phyloP scores from a whole-genome alignment of 345 rosid genomes.

The Anacardium occidentale region DNA sequence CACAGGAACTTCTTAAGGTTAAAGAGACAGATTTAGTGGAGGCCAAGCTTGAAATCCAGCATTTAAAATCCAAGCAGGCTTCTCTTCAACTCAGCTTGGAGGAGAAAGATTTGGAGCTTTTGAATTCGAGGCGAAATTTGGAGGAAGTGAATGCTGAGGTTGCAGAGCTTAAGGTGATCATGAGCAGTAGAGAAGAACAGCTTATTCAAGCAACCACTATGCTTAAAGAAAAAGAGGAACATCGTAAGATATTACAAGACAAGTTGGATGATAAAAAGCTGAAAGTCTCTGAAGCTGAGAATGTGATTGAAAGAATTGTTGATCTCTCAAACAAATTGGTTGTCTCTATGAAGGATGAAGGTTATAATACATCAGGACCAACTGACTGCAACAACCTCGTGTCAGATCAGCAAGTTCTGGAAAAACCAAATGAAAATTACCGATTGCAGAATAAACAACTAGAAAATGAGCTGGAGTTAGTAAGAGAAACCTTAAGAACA shows the following conservation, averaged over 20 bases:
- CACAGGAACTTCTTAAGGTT: constrained; percentile 49
- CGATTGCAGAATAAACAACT: constrained; percentile 53
- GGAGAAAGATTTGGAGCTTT: constrained; percentile 66
- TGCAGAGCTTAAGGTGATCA: constrained; percentile 51
- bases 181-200: constrained; percentile 57
- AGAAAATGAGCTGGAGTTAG: constrained; percentile 56
- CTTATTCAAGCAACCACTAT: constrained; percentile 48
- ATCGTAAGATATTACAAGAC: constrained; percentile 45
- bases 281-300: constrained; percentile 64
- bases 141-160: constrained; percentile 62
- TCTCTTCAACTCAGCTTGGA: constrained; percentile 59
- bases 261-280: constrained; percentile 54
- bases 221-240: constrained; percentile 74
- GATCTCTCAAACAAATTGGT: constrained; percentile 62
- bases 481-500: constrained; percentile 51
- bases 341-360: constrained; percentile 39
- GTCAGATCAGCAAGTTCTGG: constrained; percentile 31
- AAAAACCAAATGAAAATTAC: constrained; percentile 35
- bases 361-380: constrained; percentile 23
- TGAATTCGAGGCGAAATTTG: constrained; percentile 46
- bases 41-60: constrained; percentile 81
- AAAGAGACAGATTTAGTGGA: constrained; percentile 74
- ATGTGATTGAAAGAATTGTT: constrained; percentile 55
- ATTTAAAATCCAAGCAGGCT: constrained; percentile 65
- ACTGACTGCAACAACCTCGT: constrained; percentile 22